Conservation (phyloP, 2,329 filamentous ascomycete genomes). For the Paecilomyces sp. region DNA sequence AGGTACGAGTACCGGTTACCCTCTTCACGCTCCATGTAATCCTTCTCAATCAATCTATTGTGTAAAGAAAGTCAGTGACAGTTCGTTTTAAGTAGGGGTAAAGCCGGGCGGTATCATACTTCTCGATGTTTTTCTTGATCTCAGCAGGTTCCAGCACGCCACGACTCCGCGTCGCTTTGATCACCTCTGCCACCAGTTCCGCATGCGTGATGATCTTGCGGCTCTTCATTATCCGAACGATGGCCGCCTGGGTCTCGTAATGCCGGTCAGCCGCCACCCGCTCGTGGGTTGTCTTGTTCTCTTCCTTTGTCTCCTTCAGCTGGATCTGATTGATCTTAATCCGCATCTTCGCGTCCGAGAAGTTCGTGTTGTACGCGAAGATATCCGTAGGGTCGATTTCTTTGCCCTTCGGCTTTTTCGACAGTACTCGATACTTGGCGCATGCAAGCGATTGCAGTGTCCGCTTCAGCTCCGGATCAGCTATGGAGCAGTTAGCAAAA, state of each 20-base stretch:
- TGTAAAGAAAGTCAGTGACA: slow-evolving; percentile 17
- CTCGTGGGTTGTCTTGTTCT: slow-evolving; percentile 91
- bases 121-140: slow-evolving; percentile 97
- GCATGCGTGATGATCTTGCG: slow-evolving; percentile 78
- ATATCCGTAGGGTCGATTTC: slow-evolving; percentile 74
- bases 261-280: slow-evolving; percentile 82
- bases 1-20: slow-evolving; percentile 63
- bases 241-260: slow-evolving; percentile 94
- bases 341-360: slow-evolving; percentile 73
- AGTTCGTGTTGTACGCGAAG: slow-evolving; percentile 72
- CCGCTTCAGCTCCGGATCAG: slow-evolving; percentile 71
- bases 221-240: slow-evolving; percentile 95
- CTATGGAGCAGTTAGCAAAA: slow-evolving; percentile 31
- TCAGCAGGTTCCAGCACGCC: slow-evolving; percentile 78
- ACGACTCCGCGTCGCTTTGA: slow-evolving; percentile 77
- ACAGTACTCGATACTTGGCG: slow-evolving; percentile 75
- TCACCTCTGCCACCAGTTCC: slow-evolving; percentile 87
- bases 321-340: slow-evolving; percentile 99
- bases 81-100: background rate
- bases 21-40: slow-evolving; percentile 79
- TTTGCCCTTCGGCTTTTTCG: slow-evolving; percentile 75
- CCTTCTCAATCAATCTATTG: slow-evolving; percentile 76
- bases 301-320: slow-evolving; percentile 88
- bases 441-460: slow-evolving; percentile 94
- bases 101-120: slow-evolving; percentile 40